These are phyloP conservation scores for Ascochyta lentis DNA, from an alignment of 2,329 filamentous ascomycete genomes.

Conservation along the genomic window DNA sequence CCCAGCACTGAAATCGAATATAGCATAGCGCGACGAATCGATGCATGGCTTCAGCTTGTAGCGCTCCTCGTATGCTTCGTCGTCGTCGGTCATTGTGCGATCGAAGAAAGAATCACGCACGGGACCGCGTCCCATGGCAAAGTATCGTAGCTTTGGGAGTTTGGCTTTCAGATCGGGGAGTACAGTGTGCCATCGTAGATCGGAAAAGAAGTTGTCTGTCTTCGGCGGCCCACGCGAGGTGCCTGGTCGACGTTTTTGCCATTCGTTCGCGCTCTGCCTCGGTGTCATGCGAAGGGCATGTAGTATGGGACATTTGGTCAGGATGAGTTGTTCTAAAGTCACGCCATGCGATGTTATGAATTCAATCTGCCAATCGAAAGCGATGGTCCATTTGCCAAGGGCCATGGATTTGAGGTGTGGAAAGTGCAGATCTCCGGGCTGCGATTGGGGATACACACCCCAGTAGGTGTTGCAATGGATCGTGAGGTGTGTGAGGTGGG, in stretches of 20 bases:
- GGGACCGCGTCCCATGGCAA: conserved; percentile 8
- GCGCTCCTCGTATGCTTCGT: conserved; percentile 2
- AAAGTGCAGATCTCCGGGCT: conserved; percentile 39
- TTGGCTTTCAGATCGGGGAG: neutral
- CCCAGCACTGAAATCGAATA: neutral
- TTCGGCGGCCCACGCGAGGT: conserved; percentile 1
- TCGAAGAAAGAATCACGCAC: neutral
- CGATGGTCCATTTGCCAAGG: conserved; percentile 53
- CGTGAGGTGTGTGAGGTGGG: conserved; percentile 46
- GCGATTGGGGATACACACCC: conserved; percentile 49
- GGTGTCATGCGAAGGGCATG: conserved; percentile 8
- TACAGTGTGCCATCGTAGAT: conserved; percentile 7
- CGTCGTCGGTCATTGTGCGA: neutral
- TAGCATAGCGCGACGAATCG: conserved; percentile 2
- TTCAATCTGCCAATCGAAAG: conserved; percentile 55
- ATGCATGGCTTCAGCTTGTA: neutral
- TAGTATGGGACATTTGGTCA: conserved; percentile 54
- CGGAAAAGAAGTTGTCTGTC: neutral
- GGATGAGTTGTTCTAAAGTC: conserved; percentile 51
- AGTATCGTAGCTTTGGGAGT: conserved; percentile 3
- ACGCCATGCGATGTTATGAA: conserved; percentile 53
- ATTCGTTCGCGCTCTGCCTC: conserved; percentile 2
- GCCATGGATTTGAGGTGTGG: conserved; percentile 51
- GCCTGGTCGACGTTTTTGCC: neutral
- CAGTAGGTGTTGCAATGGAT: conserved; percentile 46